Evolutionary conservation across 257 asterid genomes (phyloP), one percentile per base, ranked within the genome.

Genomic region (Nicotiana otophora): DNA sequence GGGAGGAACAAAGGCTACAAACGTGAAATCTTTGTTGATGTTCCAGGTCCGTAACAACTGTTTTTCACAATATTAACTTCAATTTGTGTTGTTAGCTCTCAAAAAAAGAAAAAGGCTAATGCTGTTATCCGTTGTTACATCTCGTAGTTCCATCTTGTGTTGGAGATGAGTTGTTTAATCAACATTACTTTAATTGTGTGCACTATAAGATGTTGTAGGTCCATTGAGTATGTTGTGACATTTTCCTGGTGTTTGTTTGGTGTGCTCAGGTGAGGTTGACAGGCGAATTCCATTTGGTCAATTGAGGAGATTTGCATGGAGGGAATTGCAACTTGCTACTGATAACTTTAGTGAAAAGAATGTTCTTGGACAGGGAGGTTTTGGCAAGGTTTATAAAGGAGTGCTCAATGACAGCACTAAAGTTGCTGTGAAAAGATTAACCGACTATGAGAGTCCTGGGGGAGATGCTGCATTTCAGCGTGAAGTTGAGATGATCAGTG

Each of bases 401-500:
- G 89, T 88, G 63, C 96, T 96, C 61, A 84, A 83, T 12, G 98
- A 96, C 42, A 89, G 88, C 87, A 92, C 98, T 6, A 94, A 90
- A 89, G 93, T 96, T 78, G 99, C 99, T 15, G 98, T 96, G 63
- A 96, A 96, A 84, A 93, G 99, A 33, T 86, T 96, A 84, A 91
- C 96, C 19, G 97, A 96, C 86, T 96, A 88, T 51, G 98, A 93
- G 89, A 92, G 94, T 83, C 98, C 99, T 3, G 98, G 98, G 62
- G 98, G 99, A 39, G 99, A 96, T 83, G 92, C 87, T 28, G 98
- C 99, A 0, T 96, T 96, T 88, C 97, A 91, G 82, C 97, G 99
- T 20, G 99, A 96, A 90, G 98, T 96, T 30, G 98, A 94, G 96
- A 92, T 96, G 99, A 95, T 95, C 63, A 92, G 98, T 81, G 99